A percentile compares a stretch with the other conserved stretches of the same genome.
phyloP scores from a whole-genome alignment of 2,329 filamentous ascomycete species.

The Pyrenochaeta sp. region DNA sequence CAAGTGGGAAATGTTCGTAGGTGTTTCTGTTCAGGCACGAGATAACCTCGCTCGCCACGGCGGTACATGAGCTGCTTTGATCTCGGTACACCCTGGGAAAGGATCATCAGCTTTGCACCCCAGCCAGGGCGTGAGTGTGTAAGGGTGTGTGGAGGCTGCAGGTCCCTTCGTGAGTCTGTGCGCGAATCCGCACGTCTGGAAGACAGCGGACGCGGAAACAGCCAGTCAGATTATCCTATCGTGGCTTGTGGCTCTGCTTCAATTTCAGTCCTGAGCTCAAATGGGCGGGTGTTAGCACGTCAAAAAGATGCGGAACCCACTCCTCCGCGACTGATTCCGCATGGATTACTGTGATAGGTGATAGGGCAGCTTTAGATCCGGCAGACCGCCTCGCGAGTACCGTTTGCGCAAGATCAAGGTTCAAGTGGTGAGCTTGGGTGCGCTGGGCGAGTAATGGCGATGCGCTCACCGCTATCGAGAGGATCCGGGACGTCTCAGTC shows the following conservation, averaged over 20 bases:
- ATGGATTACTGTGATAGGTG: slow-evolving; percentile 22
- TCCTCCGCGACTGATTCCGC: slow-evolving; percentile 28
- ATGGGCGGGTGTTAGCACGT: slow-evolving; percentile 16
- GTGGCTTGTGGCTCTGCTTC: slow-evolving; percentile 23
- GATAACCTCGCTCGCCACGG: too few relatives aligned
- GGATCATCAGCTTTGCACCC: too few relatives aligned
- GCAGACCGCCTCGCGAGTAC: slow-evolving; percentile 27
- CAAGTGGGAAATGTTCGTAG: neutral
- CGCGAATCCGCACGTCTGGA: too few relatives aligned
- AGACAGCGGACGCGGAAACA: too few relatives aligned
- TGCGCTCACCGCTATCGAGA: slow-evolving; percentile 28
- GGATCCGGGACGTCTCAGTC: too few relatives aligned
- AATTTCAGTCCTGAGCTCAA: slow-evolving; percentile 22
- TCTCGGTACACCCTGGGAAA: too few relatives aligned
- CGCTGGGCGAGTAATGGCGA: slow-evolving; percentile 10
- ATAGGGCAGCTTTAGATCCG: slow-evolving; percentile 28
- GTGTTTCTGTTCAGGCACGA: slow-evolving; percentile 5
- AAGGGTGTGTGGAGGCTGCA: slow-evolving; percentile 22
- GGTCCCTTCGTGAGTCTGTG: slow-evolving; percentile 14
- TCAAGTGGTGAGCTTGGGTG: slow-evolving; percentile 14
- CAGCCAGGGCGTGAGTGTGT: too few relatives aligned
- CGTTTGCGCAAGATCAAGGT: slow-evolving; percentile 13
- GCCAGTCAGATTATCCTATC: slow-evolving; percentile 16
- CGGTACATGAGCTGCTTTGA: too few relatives aligned
- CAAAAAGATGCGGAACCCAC: slow-evolving; percentile 27